Evolutionary conservation across 768 basidiomycete genomes (phyloP), one percentile per base, ranked within the genome.

Genomic region (Leucocoprinus leucothites): DNA sequence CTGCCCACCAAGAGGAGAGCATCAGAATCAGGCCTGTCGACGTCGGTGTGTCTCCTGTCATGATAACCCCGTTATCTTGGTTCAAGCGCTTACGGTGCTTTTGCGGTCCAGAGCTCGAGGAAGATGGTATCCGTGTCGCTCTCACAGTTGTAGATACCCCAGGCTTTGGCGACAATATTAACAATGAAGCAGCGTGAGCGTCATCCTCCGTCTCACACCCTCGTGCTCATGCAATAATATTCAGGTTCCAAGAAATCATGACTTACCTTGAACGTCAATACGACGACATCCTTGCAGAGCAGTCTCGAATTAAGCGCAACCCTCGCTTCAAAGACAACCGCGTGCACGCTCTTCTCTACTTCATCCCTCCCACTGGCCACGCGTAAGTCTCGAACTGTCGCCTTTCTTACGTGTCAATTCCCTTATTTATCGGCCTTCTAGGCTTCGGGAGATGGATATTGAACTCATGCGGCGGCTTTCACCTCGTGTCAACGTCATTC

Each of bases 121-220:
- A 96, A 68, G 92, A 96, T 63, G 91, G 91, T 18, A 84, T 94
- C 41, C 84, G 93, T 57, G 91, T 96, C 66, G 88, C 90, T 7
- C 74, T 96, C 61, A 94, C 91, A 8, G 84, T 96, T 56, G 90
- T 96, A 38, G 93, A 96, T 69, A 96, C 92, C 6, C 92, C 92
- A 53, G 92, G 93, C 19, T 96, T 96, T 61, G 92, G 92, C 18
- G 88, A 92, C 71, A 89, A 86, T 67, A 89, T 94, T 62, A 89
- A 94, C 75, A 94, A 93, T 69, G 88, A 91, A 67, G 82, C 85
- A 66, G 81, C 87, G 91, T 93, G 63, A 62, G 88, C 75, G 19
- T 42, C 35, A 26, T 18, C 57, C 26, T 22, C 19, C 48, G n/a
- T 36, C 38, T 14, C 40, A 35, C 21, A 31, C 28, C 25, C 14